Evolutionary conservation across 805 yeast species (phyloP), one percentile per base, ranked within the genome.

Genomic region (Scheffersomyces amazonensis): DNA sequence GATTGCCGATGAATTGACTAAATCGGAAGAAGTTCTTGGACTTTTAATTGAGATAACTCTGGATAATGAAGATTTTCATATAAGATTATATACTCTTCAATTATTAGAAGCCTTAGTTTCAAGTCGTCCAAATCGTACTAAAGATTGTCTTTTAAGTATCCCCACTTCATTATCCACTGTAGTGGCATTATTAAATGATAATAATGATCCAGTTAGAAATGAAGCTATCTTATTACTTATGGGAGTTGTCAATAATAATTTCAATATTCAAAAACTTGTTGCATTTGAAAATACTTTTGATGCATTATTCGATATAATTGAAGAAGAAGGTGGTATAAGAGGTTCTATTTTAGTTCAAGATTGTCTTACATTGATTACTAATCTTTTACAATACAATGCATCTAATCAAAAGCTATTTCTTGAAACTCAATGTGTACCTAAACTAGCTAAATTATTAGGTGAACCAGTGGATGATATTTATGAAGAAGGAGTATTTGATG

Each of bases 211-310:
- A 13, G 78, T 93, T 7, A 72, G 98, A 50, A 90, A 91, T 57
- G 96, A 93, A 60, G 80, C 93, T 2, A 81, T 91, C 25, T 62
- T 91, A 36, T 66, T 95, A n/a, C 66, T 95, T 35, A 82, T 85
- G 81, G 83, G 89, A 9, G 71, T 93, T 2, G 95, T 81, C 10
- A 81, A 82, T 49, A 83, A 86, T 42, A 87, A 88, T 50, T 78
- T 81, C 42, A 91, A 87, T 57, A 81, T 91, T 22, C 99, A 93
- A 57, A 90, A 89, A 53, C 66, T 93, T 15, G 95, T 95, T 8
- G 99, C 96, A 0, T 93, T 93, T 55, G 97, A 93, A 56, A 90
- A 87, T 48, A 83, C 95, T 0, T 90, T 93, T 54, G 96, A 88
- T 44, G 78, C 73, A 43, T 62, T 89, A 10, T 90, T 91, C 52